Evolutionary conservation across 148 eudicot species (phyloP).

Genomic region (Vaccinium corymbosum): DNA sequence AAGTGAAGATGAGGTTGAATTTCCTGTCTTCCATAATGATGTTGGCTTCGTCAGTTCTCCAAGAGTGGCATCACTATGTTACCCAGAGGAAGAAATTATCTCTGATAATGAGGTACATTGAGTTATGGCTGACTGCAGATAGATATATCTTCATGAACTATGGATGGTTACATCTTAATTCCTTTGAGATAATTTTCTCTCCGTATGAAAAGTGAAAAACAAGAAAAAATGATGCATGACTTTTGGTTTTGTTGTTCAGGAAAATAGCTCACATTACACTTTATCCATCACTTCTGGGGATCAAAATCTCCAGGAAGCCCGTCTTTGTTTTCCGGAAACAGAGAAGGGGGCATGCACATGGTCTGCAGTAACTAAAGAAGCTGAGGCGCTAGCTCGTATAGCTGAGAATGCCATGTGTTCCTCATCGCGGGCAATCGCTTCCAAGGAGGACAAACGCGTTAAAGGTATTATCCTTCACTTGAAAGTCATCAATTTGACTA

Average conservation of each 20-base stretch:
- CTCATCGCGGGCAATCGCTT: constrained; percentile 18
- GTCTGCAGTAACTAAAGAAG: constrained; percentile 31
- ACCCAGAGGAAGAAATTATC: constrained; percentile 32
- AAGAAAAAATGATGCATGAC: neutral
- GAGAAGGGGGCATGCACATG: constrained; percentile 21
- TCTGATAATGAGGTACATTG: constrained; percentile 49
- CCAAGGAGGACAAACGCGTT: constrained; percentile 19
- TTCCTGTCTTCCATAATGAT: constrained; percentile 43
- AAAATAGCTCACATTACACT: constrained; percentile 11
- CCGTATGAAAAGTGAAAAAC: neutral
- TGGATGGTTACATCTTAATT: neutral
- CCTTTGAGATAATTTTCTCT: neutral
- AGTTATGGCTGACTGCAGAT: constrained; percentile 3
- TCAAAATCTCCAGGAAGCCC: constrained; percentile 22
- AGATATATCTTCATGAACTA: neutral
- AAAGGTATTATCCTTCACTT: constrained; percentile 29
- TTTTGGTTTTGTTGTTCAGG: neutral
- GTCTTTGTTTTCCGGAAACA: constrained; percentile 11
- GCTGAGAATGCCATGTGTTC: constrained; percentile 26
- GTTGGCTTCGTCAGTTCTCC: constrained; percentile 23
- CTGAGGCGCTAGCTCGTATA: constrained; percentile 29
- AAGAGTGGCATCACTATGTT: constrained; percentile 21
- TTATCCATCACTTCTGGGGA: constrained; percentile 6
- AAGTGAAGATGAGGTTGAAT: constrained; percentile 73
- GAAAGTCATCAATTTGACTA: neutral